Evolutionary conservation across 2,329 filamentous ascomycete species (phyloP).

Genomic region (Colletotrichum viniferum): DNA sequence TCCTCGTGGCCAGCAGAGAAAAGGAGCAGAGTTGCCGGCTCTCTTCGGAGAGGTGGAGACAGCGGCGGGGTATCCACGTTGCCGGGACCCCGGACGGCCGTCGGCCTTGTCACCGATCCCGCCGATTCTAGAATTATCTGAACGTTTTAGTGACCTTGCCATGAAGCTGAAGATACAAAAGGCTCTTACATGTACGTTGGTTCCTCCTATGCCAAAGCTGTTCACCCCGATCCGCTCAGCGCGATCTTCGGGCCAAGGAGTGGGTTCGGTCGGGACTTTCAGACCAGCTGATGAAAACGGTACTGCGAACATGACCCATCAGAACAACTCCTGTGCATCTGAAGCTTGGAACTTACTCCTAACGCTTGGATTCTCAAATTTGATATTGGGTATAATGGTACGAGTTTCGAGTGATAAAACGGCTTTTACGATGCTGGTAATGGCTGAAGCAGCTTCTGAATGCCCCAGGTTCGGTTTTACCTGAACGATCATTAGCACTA

Average conservation of each 20-base stretch:
- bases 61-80: slow-evolving; percentile 1
- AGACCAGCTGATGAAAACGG: slow-evolving; percentile 27
- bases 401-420: slow-evolving; percentile 27
- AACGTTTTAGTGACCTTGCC: background rate
- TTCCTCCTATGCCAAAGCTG: slow-evolving; percentile 43
- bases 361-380: slow-evolving; percentile 16
- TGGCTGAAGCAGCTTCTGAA: slow-evolving; percentile 35
- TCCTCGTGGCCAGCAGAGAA: slow-evolving; percentile 25
- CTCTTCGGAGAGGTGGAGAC: background rate
- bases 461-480: slow-evolving; percentile 45
- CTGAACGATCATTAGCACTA: slow-evolving; percentile 24
- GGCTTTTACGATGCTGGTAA: slow-evolving; percentile 35
- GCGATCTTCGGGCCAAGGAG: slow-evolving; percentile 28
- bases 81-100: background rate
- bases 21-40: background rate
- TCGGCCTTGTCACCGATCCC: background rate
- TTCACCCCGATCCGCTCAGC: slow-evolving; percentile 38
- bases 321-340: background rate
- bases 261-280: slow-evolving; percentile 28
- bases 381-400: slow-evolving; percentile 22
- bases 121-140: slow-evolving; percentile 16
- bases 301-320: background rate
- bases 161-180: background rate
- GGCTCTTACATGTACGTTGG: slow-evolving; percentile 37
- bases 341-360: background rate